Evolutionary conservation across 1,139 yeast genomes (phyloP).

Genomic region (Protomyces inundatus): DNA sequence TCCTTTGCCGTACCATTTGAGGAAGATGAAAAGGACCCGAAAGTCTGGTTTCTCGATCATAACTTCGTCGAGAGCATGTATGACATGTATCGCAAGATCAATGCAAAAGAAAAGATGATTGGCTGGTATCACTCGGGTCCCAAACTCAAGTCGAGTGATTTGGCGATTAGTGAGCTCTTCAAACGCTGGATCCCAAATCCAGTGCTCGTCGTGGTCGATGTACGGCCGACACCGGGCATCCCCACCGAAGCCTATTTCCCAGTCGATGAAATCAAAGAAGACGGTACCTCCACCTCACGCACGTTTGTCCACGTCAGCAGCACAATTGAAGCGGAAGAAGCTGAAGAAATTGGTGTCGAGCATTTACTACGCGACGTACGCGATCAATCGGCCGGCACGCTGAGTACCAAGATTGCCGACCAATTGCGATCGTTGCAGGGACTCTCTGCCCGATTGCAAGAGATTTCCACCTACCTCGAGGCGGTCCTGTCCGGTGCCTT

Average conservation of each 20-base stretch:
- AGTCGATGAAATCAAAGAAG: slow-evolving; percentile 91
- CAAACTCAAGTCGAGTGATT: slow-evolving; percentile 77
- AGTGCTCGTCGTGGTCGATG: slow-evolving; percentile 82
- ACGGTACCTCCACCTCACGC: slow-evolving; percentile 84
- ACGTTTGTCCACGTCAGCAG: slow-evolving; percentile 93
- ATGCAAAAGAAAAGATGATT: slow-evolving; percentile 89
- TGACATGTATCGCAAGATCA: slow-evolving; percentile 95
- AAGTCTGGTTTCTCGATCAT: slow-evolving; percentile 97
- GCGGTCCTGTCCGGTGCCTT: slow-evolving; percentile 65
- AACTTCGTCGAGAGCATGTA: slow-evolving; percentile 94
- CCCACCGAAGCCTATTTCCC: slow-evolving; percentile 96
- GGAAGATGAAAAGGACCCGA: slow-evolving; percentile 86
- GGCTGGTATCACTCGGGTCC: slow-evolving; percentile 99
- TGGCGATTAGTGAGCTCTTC: slow-evolving; percentile 84
- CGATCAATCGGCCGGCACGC: slow-evolving; percentile 93
- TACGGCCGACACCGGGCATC: slow-evolving; percentile 74
- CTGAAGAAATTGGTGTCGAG: slow-evolving; percentile 98
- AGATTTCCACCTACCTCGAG: slow-evolving; percentile 71
- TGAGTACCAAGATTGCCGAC: slow-evolving; percentile 79
- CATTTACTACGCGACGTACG: slow-evolving; percentile 89
- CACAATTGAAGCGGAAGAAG: slow-evolving; percentile 93
- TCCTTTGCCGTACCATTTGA: slow-evolving; percentile 77
- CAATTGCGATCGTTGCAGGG: slow-evolving; percentile 87
- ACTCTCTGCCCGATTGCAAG: slow-evolving; percentile 70
- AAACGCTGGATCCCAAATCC: slow-evolving; percentile 81